phyloP scores from a whole-genome alignment of 164 flowering plant genomes.

The Paratinospora sagittata region DNA sequence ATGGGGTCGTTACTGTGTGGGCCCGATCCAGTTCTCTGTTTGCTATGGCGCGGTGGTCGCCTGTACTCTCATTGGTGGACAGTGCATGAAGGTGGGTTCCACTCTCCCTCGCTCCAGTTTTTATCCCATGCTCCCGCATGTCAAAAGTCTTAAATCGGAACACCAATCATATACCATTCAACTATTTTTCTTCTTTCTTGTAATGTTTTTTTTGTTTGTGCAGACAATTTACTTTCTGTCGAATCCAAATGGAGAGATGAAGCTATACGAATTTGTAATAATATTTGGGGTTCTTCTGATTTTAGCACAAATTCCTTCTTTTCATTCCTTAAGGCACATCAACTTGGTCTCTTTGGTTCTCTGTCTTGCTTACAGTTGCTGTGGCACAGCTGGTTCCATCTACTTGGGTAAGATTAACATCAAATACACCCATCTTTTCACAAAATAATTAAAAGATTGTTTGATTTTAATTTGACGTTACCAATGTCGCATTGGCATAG shows the following conservation, averaged over 20 bases:
- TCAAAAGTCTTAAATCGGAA: too few species aligned
- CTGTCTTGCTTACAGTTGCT: slow-evolving; percentile 31
- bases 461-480: neutral
- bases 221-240: too few species aligned
- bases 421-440: too few species aligned
- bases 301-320: slow-evolving; percentile 89
- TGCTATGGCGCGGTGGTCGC: slow-evolving; percentile 81
- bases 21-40: slow-evolving; percentile 65
- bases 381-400: too few species aligned
- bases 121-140: neutral
- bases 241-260: too few species aligned
- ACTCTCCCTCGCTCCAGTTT: too few species aligned
- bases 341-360: slow-evolving; percentile 66
- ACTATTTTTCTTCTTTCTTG: too few species aligned
- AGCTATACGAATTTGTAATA: too few species aligned
- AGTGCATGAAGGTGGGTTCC: slow-evolving; percentile 57
- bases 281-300: slow-evolving; percentile 67
- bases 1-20: slow-evolving; percentile 66
- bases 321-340: slow-evolving; percentile 88
- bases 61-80: slow-evolving; percentile 56
- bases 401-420: too few species aligned
- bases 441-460: too few species aligned
- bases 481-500: neutral
- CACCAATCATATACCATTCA: too few species aligned
- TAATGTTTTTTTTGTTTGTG: slow-evolving; percentile 13